Evolutionary conservation across 2,329 filamentous ascomycete genomes (phyloP).

Genomic region (Sclerotinia minor): DNA sequence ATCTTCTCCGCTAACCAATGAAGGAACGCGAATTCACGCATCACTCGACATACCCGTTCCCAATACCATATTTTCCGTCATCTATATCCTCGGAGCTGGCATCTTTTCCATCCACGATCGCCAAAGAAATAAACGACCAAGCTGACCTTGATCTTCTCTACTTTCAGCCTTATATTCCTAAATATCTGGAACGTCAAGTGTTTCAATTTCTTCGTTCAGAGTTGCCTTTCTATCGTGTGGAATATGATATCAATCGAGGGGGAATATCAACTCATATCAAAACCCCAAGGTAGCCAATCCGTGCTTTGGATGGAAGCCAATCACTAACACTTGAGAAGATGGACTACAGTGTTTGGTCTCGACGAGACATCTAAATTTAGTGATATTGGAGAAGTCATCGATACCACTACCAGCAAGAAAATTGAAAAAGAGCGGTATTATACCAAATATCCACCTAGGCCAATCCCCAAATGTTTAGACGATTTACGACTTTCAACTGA

Average conservation of each 20-base stretch:
- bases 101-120: constrained; percentile 53
- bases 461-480: constrained; percentile 70
- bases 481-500: constrained; percentile 63
- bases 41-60: constrained; percentile 53
- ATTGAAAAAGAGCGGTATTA: constrained; percentile 56
- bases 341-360: constrained; percentile 58
- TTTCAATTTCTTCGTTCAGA: constrained; percentile 72
- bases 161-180: constrained; percentile 70
- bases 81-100: constrained; percentile 45
- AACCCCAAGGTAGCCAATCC: constrained; percentile 48
- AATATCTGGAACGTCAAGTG: constrained; percentile 54
- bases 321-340: constrained; percentile 54
- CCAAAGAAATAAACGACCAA: constrained; percentile 62
- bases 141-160: constrained; percentile 72
- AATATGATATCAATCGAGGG: constrained; percentile 69
- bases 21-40: constrained; percentile 37
- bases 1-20: constrained; percentile 8
- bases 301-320: constrained; percentile 25
- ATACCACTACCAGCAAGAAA: constrained; percentile 46
- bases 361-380: constrained; percentile 65
- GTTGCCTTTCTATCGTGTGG: constrained; percentile 73
- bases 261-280: constrained; percentile 61
- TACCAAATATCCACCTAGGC: constrained; percentile 59
- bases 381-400: constrained; percentile 46
- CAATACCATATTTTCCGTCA: constrained; percentile 49